A percentile compares a stretch with the other conserved stretches of the same genome.
These are phyloP conservation scores for Cryptococcus maquisensis DNA, from an alignment of 1,284 basidiomycete species.

Conservation along the genomic window DNA sequence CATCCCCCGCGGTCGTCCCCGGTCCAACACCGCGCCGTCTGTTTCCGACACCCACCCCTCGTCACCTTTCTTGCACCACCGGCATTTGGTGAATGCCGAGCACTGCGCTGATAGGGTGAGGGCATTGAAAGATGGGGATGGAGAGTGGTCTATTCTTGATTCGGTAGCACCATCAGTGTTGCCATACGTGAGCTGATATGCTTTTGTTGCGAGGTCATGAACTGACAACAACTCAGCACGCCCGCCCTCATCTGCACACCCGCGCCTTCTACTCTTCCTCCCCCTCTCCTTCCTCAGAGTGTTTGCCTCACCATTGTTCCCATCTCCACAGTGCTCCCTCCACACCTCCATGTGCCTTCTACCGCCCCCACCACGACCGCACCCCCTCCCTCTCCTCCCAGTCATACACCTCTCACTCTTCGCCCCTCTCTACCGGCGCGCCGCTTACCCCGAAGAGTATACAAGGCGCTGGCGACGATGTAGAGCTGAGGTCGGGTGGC, in stretches of 20 bases:
- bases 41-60: constrained; percentile 8
- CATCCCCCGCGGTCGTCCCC: neutral
- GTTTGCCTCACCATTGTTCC: neutral
- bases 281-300: constrained; percentile 3
- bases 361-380: constrained; percentile 3
- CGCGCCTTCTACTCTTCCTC: constrained; percentile 9
- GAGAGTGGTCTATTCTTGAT: constrained; percentile 13
- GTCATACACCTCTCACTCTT: constrained; percentile 6
- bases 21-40: constrained; percentile 8
- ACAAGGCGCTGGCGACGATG: neutral
- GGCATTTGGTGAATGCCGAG: neutral
- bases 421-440: constrained; percentile 9
- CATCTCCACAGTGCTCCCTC: neutral
- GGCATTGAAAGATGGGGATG: constrained; percentile 14
- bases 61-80: constrained; percentile 9
- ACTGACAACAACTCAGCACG: constrained; percentile 7
- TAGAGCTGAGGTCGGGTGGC: neutral
- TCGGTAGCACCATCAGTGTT: constrained; percentile 10
- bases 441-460: constrained; percentile 11
- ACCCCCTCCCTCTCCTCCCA: constrained; percentile 1
- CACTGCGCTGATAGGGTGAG: constrained; percentile 10
- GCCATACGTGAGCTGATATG: constrained; percentile 11
- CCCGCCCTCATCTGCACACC: constrained; percentile 13
- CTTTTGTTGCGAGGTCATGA: neutral
- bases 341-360: neutral